Evolutionary conservation across 345 rosid genomes (phyloP).

Genomic region (Arabidopsis suecica): DNA sequence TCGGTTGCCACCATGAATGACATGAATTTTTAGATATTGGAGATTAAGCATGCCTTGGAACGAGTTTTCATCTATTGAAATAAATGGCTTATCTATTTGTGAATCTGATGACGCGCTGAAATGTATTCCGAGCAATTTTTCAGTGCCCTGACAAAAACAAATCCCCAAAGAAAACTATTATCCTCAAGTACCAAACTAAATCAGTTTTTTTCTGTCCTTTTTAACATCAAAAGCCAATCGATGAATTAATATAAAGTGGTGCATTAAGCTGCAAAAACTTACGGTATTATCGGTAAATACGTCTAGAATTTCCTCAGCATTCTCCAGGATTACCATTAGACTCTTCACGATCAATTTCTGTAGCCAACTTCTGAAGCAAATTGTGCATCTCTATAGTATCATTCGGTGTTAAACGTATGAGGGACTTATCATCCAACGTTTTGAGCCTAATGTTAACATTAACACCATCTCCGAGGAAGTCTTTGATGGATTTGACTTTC

Average conservation of each 20-base stretch:
- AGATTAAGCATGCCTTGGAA: too few species aligned
- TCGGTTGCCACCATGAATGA: too few species aligned
- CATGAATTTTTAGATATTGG: too few species aligned
- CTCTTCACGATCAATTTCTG: conserved; percentile 17
- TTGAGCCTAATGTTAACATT: neutral
- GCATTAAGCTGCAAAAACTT: neutral
- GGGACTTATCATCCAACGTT: conserved; percentile 29
- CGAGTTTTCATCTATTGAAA: too few species aligned
- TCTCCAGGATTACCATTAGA: neutral
- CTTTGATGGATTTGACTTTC: neutral
- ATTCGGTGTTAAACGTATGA: conserved; percentile 2
- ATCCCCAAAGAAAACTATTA: neutral
- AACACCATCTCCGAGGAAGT: neutral
- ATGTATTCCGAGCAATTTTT: neutral
- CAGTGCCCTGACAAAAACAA: neutral
- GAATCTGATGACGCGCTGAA: too few species aligned
- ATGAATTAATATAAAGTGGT: neutral
- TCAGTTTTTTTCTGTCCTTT: too few species aligned
- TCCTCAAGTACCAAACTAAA: too few species aligned
- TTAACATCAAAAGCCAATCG: neutral
- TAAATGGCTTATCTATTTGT: too few species aligned
- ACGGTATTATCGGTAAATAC: neutral
- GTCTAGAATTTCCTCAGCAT: neutral
- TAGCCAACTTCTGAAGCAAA: conserved; percentile 41
- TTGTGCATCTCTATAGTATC: conserved; percentile 31